Percentiles rank a stretch among this genome's conserved stretches.
phyloP scores from a whole-genome alignment of 768 basidiomycete species.

The Boletus vinaceobasis region DNA sequence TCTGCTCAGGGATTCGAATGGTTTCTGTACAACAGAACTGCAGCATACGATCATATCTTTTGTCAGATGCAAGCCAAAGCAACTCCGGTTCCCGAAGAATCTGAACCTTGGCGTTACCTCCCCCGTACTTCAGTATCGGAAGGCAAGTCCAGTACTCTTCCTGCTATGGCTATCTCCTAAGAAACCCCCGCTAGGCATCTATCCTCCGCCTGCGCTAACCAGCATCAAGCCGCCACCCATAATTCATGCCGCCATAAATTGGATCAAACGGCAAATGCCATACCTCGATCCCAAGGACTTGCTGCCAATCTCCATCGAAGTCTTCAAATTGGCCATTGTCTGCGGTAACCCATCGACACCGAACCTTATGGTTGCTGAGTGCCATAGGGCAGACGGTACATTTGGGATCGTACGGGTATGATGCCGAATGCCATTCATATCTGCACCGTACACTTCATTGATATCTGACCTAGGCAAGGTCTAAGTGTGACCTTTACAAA shows the following conservation, averaged over 20 bases:
- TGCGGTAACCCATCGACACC: conserved; percentile 87
- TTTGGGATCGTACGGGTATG: conserved; percentile 75
- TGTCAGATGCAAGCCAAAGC: conserved; percentile 58
- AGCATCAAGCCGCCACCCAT: conserved; percentile 28
- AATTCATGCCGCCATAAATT: conserved; percentile 43
- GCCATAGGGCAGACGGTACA: conserved; percentile 71
- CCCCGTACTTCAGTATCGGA: conserved; percentile 39
- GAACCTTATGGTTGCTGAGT: conserved; percentile 77
- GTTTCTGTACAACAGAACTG: conserved; percentile 88
- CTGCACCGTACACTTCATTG: conserved; percentile 1
- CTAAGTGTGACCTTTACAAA: conserved; percentile 80
- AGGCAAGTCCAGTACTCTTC: conserved; percentile 26
- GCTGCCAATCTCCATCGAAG: conserved; percentile 79
- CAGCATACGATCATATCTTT: conserved; percentile 84
- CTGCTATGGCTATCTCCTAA: not conserved
- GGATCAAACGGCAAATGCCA: conserved; percentile 62
- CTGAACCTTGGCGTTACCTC: conserved; percentile 37
- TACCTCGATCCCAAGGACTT: conserved; percentile 76
- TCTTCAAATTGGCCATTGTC: conserved; percentile 77
- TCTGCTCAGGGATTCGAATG: conserved; percentile 86
- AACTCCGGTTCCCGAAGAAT: conserved; percentile 7
- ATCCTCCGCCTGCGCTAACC: conserved; percentile 27
- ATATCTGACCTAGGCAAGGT: conserved; percentile 57
- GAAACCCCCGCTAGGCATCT: conserved; percentile 10
- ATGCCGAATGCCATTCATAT: conserved; percentile 2